A percentile compares a stretch with the other conserved stretches of the same genome.
These are phyloP conservation scores for Diplodia scrobiculata DNA, from an alignment of 2,329 filamentous ascomycete genomes.

Conservation along the genomic window DNA sequence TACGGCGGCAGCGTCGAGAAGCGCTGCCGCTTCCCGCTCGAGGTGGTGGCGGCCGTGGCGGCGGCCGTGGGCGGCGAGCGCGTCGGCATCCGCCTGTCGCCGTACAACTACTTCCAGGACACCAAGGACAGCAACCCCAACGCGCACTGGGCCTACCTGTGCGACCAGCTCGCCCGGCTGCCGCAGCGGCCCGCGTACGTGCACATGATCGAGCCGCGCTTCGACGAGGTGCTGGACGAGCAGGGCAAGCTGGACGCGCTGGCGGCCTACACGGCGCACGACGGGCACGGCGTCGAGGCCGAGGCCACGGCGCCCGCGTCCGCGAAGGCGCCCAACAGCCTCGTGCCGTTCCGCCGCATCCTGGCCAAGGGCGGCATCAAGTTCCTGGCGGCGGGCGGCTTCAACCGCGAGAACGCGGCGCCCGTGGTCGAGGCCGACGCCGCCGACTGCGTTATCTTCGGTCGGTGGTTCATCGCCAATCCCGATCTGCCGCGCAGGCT, in stretches of 20 bases:
- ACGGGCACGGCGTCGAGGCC: slow-evolving; percentile 35
- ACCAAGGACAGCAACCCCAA: slow-evolving; percentile 51
- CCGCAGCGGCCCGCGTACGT: slow-evolving; percentile 39
- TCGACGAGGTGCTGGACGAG: slow-evolving; percentile 44
- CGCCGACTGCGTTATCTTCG: slow-evolving; percentile 47
- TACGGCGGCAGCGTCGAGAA: slow-evolving; percentile 42
- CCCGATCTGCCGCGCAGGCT: slow-evolving; percentile 48
- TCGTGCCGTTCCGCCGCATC: slow-evolving; percentile 37
- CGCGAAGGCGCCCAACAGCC: slow-evolving; percentile 35
- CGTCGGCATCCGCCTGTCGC: slow-evolving; percentile 35
- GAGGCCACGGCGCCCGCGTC: slow-evolving; percentile 36
- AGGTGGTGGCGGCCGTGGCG: slow-evolving; percentile 39
- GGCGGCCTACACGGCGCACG: slow-evolving; percentile 38
- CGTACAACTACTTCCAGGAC: slow-evolving; percentile 44
- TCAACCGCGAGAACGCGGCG: slow-evolving; percentile 40
- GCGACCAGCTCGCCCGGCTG: slow-evolving; percentile 45
- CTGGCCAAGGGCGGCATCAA: slow-evolving; percentile 37
- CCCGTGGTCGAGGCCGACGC: slow-evolving; percentile 41
- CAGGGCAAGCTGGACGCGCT: slow-evolving; percentile 46
- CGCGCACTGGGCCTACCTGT: slow-evolving; percentile 51
- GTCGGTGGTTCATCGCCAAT: slow-evolving; percentile 48
- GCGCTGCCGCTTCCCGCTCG: slow-evolving; percentile 40
- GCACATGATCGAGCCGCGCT: slow-evolving; percentile 45
- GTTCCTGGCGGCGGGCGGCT: slow-evolving; percentile 47
- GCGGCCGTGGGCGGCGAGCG: slow-evolving; percentile 32